phyloP scores from a whole-genome alignment of 352 stramenopile genomes.

The Phytophthora kernoviae region DNA sequence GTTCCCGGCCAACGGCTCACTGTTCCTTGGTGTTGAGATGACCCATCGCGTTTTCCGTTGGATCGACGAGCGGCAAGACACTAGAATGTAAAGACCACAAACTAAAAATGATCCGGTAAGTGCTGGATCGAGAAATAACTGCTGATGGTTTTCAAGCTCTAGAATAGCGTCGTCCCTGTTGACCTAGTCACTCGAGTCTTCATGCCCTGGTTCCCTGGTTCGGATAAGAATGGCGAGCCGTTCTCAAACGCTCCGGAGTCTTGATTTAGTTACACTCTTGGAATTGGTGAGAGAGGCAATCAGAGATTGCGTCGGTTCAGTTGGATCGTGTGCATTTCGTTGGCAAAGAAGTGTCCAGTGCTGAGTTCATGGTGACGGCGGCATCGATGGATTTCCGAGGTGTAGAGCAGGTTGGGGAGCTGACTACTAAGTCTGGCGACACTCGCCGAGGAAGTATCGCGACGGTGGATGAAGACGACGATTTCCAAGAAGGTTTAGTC shows the following conservation, averaged over 20 bases:
- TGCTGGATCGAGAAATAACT: conserved; percentile 17
- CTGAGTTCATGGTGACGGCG: conserved; percentile 12
- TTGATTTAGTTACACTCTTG: conserved; percentile 23
- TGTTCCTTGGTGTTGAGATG: conserved; percentile 91
- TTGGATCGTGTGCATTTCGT: conserved; percentile 11
- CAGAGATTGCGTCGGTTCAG: conserved; percentile 9
- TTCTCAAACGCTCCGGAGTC: neutral
- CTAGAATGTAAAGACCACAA: conserved; percentile 14
- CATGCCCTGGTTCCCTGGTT: conserved; percentile 4
- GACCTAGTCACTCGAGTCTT: conserved; percentile 9
- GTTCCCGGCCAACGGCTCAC: conserved; percentile 89
- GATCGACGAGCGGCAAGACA: conserved; percentile 40
- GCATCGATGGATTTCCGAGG: conserved; percentile 21
- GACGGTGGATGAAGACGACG: conserved; percentile 20
- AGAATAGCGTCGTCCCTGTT: conserved; percentile 26
- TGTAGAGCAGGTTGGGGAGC: conserved; percentile 9
- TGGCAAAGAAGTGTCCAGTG: neutral
- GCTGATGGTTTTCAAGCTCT: conserved; percentile 7
- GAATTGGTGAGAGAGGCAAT: conserved; percentile 14
- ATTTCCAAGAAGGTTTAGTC: conserved; percentile 21
- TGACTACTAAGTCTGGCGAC: conserved; percentile 14
- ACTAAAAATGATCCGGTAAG: conserved; percentile 8
- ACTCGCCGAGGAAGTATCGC: conserved; percentile 15
- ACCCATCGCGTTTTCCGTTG: conserved; percentile 81
- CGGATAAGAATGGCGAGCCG: too few relatives aligned